A percentile compares a stretch with the other conserved stretches of the same genome.
Conservation (phyloP, 1,284 basidiomycete species). For the Puccinia horiana region DNA sequence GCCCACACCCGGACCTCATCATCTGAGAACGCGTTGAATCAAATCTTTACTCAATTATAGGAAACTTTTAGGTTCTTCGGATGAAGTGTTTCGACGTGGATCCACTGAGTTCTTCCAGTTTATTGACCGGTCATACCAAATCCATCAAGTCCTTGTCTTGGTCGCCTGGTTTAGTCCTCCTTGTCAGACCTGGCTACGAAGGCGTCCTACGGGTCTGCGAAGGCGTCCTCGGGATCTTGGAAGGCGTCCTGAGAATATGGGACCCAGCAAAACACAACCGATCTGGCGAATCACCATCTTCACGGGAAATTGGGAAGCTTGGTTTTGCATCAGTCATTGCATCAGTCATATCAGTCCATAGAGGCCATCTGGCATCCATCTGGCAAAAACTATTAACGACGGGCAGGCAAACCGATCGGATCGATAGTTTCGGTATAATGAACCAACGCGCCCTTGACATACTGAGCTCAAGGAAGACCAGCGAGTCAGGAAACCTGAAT, state of each 20-base stretch:
- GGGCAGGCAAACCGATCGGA: no score
- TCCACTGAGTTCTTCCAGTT: constrained; percentile 66
- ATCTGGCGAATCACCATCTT: neutral
- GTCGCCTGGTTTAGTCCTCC: constrained; percentile 78
- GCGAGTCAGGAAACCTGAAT: no score
- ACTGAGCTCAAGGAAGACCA: no score
- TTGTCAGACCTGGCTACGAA: constrained; percentile 78
- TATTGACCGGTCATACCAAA: constrained; percentile 74
- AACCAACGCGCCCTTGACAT: no score
- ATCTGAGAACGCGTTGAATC: constrained; percentile 35
- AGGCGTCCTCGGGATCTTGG: no score
- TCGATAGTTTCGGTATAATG: no score
- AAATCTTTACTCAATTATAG: constrained; percentile 3
- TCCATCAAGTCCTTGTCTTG: constrained; percentile 80
- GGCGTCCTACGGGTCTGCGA: no score
- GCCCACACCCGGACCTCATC: constrained; percentile 52
- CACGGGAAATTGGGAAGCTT: constrained; percentile 39
- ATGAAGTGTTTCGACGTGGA: constrained; percentile 75
- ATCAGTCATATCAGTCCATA: constrained; percentile 58
- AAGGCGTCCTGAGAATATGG: constrained; percentile 83
- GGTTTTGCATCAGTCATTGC: constrained; percentile 43
- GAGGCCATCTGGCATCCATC: constrained; percentile 90
- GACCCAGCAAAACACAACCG: constrained; percentile 64
- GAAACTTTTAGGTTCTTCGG: constrained; percentile 57
- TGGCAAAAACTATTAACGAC: constrained; percentile 80